Evolutionary conservation across 257 asterid genomes (phyloP), one percentile per base, ranked within the genome.

Genomic region (Ilex asprella): DNA sequence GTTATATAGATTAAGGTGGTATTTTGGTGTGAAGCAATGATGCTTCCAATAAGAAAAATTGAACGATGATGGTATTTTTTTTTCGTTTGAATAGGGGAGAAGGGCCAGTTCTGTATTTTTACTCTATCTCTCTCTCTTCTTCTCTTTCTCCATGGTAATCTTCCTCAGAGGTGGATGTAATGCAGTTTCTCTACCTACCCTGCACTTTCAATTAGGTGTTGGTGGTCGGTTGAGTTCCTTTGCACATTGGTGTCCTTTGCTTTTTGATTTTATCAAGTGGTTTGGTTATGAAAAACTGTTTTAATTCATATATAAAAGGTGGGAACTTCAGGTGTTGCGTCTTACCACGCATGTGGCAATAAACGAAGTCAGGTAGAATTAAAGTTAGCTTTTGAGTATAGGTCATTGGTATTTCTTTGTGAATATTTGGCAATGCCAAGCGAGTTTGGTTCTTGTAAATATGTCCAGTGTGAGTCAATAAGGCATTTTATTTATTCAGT

Each of bases 81-180:
- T n/a, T n/a, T n/a, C n/a, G n/a, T n/a, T n/a, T n/a, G n/a, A n/a
- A n/a, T n/a, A n/a, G n/a, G n/a, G n/a, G n/a, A n/a, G n/a, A n/a
- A n/a, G n/a, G n/a, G n/a, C n/a, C n/a, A n/a, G n/a, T n/a, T n/a
- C n/a, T n/a, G n/a, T n/a, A n/a, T n/a, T n/a, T n/a, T n/a, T n/a
- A n/a, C n/a, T n/a, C n/a, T n/a, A n/a, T n/a, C n/a, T n/a, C n/a
- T n/a, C n/a, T n/a, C n/a, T n/a, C n/a, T n/a, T n/a, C n/a, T n/a
- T n/a, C n/a, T n/a, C n/a, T n/a, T n/a, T n/a, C n/a, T n/a, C n/a
- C n/a, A n/a, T n/a, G n/a, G n/a, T n/a, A n/a, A n/a, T n/a, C n/a
- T n/a, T n/a, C 82, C 62, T n/a, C 79, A 67, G 73, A 61, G 73
- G 57, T 79, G 91, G 95, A 69, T 78, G 81, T 82, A 69, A 87